Conservation (phyloP, 805 yeast species). For the Suhomyces sp. region DNA sequence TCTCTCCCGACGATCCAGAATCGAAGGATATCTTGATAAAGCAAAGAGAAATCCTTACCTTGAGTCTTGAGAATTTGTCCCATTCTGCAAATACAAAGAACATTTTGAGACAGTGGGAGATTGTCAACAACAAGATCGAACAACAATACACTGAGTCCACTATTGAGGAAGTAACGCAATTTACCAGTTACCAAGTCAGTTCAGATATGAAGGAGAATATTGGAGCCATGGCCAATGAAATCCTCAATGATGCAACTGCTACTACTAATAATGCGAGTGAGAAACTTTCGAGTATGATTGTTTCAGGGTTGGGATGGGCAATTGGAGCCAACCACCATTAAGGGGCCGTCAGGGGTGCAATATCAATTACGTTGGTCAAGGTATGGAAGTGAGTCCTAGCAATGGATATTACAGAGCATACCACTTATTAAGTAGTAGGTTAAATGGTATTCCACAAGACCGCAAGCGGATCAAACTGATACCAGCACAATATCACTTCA, state of each 20-base stretch:
- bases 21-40: conserved; percentile 30
- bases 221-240: conserved; percentile 25
- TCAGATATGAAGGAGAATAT: conserved; percentile 20
- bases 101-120: conserved; percentile 64
- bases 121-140: conserved; percentile 39
- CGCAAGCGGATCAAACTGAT: no score
- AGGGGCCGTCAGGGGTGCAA: no score
- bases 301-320: conserved; percentile 63
- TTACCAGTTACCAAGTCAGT: conserved; percentile 6
- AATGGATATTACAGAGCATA: no score
- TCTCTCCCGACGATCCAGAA: conserved; percentile 22
- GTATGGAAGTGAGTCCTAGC: no score
- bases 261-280: conserved; percentile 41
- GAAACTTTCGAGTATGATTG: conserved; percentile 50
- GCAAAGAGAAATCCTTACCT: conserved; percentile 57
- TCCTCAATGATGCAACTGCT: conserved; percentile 30
- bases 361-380: no score
- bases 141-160: conserved; percentile 13
- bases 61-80: conserved; percentile 41
- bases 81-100: conserved; percentile 49
- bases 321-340: no score
- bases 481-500: no score
- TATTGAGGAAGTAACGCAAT: conserved; percentile 5
- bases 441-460: no score
- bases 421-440: no score